A percentile compares a stretch with the other conserved stretches of the same genome.
Conservation (phyloP, 2,329 filamentous ascomycete species). For the Talaromyces atroroseus region DNA sequence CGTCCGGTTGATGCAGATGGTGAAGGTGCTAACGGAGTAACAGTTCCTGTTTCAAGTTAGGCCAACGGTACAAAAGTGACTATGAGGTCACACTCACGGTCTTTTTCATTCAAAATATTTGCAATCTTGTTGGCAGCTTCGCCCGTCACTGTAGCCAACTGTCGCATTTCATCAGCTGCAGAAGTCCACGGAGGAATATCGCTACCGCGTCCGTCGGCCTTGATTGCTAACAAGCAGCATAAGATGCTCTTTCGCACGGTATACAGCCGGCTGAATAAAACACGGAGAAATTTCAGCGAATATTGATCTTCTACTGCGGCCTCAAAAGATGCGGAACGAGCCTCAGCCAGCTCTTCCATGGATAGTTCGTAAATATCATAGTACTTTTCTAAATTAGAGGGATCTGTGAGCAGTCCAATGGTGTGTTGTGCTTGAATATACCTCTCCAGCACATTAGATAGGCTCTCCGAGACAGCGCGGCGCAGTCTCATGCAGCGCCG, state of each 20-base stretch:
- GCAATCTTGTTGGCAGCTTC: slow-evolving; percentile 62
- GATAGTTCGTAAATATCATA: slow-evolving; percentile 83
- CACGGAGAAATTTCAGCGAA: slow-evolving; percentile 73
- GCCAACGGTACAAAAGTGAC: neutral
- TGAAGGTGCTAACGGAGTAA: slow-evolving; percentile 49
- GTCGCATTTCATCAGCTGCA: slow-evolving; percentile 68
- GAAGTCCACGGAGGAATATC: slow-evolving; percentile 75
- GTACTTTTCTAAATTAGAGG: slow-evolving; percentile 82
- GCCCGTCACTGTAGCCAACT: slow-evolving; percentile 57
- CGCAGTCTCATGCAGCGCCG: slow-evolving; percentile 77
- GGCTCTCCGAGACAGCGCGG: slow-evolving; percentile 64
- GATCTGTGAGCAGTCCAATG: slow-evolving; percentile 68
- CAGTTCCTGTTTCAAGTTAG: slow-evolving; percentile 26
- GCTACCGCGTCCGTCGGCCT: slow-evolving; percentile 69
- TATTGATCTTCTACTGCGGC: slow-evolving; percentile 69
- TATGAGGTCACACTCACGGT: slow-evolving; percentile 52
- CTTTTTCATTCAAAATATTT: slow-evolving; percentile 69
- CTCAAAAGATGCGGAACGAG: slow-evolving; percentile 59
- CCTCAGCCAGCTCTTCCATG: slow-evolving; percentile 65
- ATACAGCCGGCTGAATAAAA: slow-evolving; percentile 73
- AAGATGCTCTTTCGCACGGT: slow-evolving; percentile 78
- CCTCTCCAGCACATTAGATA: slow-evolving; percentile 63
- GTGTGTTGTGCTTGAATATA: slow-evolving; percentile 65
- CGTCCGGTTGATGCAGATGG: slow-evolving; percentile 61
- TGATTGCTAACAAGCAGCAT: slow-evolving; percentile 81